Evolutionary conservation across 768 basidiomycete genomes (phyloP).

Genomic region (Clathrus columnatus): DNA sequence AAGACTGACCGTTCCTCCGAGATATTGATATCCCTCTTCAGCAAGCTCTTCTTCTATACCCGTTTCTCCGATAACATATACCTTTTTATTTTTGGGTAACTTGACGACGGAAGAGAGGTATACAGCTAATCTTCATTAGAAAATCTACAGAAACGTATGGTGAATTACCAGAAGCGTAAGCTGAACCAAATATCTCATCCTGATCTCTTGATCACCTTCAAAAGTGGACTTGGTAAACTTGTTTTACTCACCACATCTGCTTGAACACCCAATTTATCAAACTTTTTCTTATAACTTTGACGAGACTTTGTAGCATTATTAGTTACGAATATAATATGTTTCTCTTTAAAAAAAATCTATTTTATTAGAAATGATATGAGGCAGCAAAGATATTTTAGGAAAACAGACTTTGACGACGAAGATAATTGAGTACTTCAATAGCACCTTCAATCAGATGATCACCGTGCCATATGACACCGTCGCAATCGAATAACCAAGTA

Average conservation of each 20-base stretch:
- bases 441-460: constrained; percentile 73
- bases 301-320: constrained; percentile 97
- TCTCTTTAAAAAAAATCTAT: too few relatives aligned
- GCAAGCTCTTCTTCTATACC: constrained; percentile 90
- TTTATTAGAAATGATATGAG: constrained; percentile 8
- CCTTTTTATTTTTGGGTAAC: constrained; percentile 84
- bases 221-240: not conserved
- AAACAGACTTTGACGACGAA: constrained; percentile 63
- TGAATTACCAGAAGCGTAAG: constrained; percentile 56
- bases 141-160: not conserved
- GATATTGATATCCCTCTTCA: constrained; percentile 71
- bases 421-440: constrained; percentile 58
- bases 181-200: constrained; percentile 97
- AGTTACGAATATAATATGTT: constrained; percentile 85
- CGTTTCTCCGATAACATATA: constrained; percentile 88
- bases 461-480: constrained; percentile 91
- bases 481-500: constrained; percentile 95
- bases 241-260: constrained; percentile 62
- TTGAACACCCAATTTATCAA: constrained; percentile 82
- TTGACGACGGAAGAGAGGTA: constrained; percentile 86
- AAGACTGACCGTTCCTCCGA: constrained; percentile 74
- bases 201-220: constrained; percentile 24
- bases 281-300: constrained; percentile 78
- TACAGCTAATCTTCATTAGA: constrained; percentile 27
- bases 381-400: constrained; percentile 1